Base-by-base conservation (phyloP, 768 basidiomycete genomes). In the Amanita rimosa region DNA sequence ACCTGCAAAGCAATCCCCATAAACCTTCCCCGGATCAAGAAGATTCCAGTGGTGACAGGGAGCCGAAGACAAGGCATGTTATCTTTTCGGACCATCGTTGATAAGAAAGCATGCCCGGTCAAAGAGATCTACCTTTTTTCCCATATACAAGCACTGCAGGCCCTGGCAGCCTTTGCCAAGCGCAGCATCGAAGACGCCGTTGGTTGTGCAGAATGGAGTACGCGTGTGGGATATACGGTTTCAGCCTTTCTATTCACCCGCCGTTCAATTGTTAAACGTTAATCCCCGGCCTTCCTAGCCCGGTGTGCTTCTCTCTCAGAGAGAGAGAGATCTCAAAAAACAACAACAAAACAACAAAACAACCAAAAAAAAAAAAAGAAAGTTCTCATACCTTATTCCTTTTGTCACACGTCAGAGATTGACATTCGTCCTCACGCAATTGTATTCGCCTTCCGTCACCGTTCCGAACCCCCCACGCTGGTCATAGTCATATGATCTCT, bases 121-220 rank as follows among this genome's bases (percentile, higher is more conserved):
- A 87, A 86, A 64, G 94, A 98, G 61, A n/a, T n/a, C n/a, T n/a
- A n/a, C 65, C 98, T 38, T 96, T 96, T 3, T 86, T 85, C 65
- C 96, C 95, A 3, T 98, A 92, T 61, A 97, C 95, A 7, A 88
- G 85, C 63, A 82, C n/a, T n/a, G n/a, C n/a, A 82, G 50, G 89
- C 85, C 22, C 3, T 96, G 97, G 69, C n/a, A n/a, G n/a, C n/a
- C n/a, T 97, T 85, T 59, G 93, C n/a, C n/a, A n/a, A 96, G 66
- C 79, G 83, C 29, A 76, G 76, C 53, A 80, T 96, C 72, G 78
- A n/a, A 83, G 36, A 74, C 69, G 26, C 93, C 94, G 5, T 57
- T 97, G 24, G 95, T n/a, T n/a, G 95, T 6, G 71, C 71, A 44
- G 95, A 98, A 63, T 99, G 93, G 93, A 94, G 94, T 57, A 93